phyloP scores from a whole-genome alignment of 225 moss, liverwort and hornwort species.

The Bryoerythrophyllum caledonicum region DNA sequence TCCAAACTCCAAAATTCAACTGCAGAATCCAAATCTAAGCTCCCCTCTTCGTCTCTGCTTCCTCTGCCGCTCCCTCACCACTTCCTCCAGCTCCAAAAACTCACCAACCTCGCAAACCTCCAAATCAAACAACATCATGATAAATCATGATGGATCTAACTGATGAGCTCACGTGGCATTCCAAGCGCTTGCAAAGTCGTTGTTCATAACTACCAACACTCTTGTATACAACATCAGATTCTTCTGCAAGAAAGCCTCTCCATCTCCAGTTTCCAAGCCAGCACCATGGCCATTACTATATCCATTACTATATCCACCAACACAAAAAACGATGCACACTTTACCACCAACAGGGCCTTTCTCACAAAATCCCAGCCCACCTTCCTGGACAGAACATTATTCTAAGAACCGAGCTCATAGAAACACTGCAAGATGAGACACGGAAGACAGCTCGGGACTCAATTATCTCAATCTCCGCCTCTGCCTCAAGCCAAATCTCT shows the following conservation, averaged over 20 bases:
- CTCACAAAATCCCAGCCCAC: too few relatives aligned
- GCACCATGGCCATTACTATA: conserved; percentile 18
- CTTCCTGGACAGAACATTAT: too few relatives aligned
- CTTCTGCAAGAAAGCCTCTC: conserved; percentile 55
- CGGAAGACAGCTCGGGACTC: too few relatives aligned
- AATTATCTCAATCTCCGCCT: too few relatives aligned
- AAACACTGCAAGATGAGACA: too few relatives aligned
- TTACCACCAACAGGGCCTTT: too few relatives aligned
- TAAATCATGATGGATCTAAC: too few relatives aligned
- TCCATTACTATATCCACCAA: too few relatives aligned
- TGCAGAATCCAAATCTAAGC: not conserved
- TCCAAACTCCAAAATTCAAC: not conserved
- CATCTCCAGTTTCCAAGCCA: conserved; percentile 17
- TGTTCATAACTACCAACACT: conserved; percentile 87
- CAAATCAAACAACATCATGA: not conserved
- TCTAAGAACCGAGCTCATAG: too few relatives aligned
- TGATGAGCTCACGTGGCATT: conserved; percentile 63
- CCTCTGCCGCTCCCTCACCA: not conserved
- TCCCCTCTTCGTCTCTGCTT: not conserved
- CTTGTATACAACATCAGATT: conserved; percentile 79
- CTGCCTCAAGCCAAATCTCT: too few relatives aligned
- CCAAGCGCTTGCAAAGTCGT: conserved; percentile 96
- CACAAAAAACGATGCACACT: too few relatives aligned
- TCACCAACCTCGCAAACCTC: too few relatives aligned
- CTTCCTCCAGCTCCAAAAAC: not conserved